Conservation (phyloP, 805 yeast species). For the Saccharomycopsis microspora region DNA sequence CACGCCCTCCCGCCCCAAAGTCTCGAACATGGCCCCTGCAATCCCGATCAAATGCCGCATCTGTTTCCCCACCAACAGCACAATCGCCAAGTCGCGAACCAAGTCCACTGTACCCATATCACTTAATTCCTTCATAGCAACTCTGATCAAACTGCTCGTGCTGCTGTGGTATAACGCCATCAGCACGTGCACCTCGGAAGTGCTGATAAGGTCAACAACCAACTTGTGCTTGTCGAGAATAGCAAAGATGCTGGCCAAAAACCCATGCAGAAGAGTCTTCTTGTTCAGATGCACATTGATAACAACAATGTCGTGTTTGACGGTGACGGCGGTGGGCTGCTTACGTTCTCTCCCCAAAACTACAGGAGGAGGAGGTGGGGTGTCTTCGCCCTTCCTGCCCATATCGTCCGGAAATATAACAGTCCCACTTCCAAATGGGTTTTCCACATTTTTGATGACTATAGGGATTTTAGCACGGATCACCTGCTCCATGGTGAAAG, state of each 20-base stretch:
- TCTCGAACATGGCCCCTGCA: constrained; percentile 94
- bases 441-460: constrained; percentile 90
- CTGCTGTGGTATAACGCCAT: constrained; percentile 86
- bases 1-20: constrained; percentile 81
- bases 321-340: constrained; percentile 92
- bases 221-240: constrained; percentile 73
- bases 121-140: constrained; percentile 69
- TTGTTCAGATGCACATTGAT: constrained; percentile 90
- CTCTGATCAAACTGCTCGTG: constrained; percentile 50
- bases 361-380: constrained; percentile 94
- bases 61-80: constrained; percentile 91
- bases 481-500: constrained; percentile 98
- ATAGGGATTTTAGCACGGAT: constrained; percentile 93
- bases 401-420: constrained; percentile 86
- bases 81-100: constrained; percentile 78
- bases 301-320: constrained; percentile 86
- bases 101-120: constrained; percentile 84
- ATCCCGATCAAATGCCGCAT: constrained; percentile 96
- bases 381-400: constrained; percentile 73
- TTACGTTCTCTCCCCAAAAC: constrained; percentile 36
- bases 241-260: constrained; percentile 81
- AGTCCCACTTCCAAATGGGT: constrained; percentile 89
- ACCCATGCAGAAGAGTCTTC: constrained; percentile 88
- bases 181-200: constrained; percentile 96
- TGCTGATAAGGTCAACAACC: constrained; percentile 91